Conservation (phyloP, 129 eudicot species). For the Arctium lappa region DNA sequence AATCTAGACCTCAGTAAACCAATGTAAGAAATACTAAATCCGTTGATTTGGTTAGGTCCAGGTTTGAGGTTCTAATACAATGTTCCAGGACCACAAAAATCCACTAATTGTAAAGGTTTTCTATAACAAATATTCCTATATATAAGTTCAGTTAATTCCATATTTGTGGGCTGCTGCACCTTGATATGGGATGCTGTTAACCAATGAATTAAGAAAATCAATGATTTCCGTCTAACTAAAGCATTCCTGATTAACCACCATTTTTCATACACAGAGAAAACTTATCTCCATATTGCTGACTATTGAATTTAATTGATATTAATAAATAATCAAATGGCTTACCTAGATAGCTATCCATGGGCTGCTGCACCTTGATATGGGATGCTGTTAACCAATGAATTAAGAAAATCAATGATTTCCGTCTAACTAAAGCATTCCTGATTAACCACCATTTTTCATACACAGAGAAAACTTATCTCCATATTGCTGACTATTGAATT, state of each 20-base stretch:
- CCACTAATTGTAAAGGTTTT: neutral
- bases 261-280: neutral
- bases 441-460: neutral
- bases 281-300: neutral
- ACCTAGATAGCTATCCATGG: too few species aligned
- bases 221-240: neutral
- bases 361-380: neutral
- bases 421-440: neutral
- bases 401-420: neutral
- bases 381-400: neutral
- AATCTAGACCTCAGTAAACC: neutral
- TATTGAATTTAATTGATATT: neutral
- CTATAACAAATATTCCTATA: conserved; percentile 2
- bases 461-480: neutral
- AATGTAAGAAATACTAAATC: neutral
- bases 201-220: neutral
- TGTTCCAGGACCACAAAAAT: neutral
- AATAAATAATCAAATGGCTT: neutral
- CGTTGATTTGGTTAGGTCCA: neutral
- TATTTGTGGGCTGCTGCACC: neutral
- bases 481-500: neutral
- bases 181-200: neutral
- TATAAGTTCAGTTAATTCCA: neutral
- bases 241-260: neutral
- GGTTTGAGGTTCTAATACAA: neutral